These are phyloP conservation scores for Blastobotrys mokoenaii DNA, from an alignment of 805 yeast species.

Conservation along the genomic window DNA sequence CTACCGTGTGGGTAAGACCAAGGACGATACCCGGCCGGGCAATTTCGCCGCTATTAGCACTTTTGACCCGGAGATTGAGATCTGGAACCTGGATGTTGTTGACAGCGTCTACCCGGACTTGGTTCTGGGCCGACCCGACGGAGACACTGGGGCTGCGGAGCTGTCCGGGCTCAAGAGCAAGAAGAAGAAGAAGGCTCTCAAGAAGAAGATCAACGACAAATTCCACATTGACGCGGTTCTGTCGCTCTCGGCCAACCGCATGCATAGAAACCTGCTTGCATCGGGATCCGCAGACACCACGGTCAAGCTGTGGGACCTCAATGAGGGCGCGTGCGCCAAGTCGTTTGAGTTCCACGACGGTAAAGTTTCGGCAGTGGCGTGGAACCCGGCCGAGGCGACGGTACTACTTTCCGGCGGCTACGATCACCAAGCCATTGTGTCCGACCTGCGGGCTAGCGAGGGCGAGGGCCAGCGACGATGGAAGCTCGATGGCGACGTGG, in stretches of 20 bases:
- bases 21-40: slow-evolving; percentile 46
- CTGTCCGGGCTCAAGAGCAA: slow-evolving; percentile 21
- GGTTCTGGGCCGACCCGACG: slow-evolving; percentile 62
- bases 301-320: slow-evolving; percentile 90
- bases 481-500: slow-evolving; percentile 72
- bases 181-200: slow-evolving; percentile 47
- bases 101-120: slow-evolving; percentile 94
- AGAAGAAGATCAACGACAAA: slow-evolving; percentile 44
- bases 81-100: slow-evolving; percentile 89
- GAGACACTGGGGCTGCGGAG: slow-evolving; percentile 23
- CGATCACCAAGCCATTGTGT: slow-evolving; percentile 67
- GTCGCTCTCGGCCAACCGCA: slow-evolving; percentile 73
- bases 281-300: slow-evolving; percentile 95
- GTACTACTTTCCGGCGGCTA: slow-evolving; percentile 87
- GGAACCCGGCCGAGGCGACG: slow-evolving; percentile 54
- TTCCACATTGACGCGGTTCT: slow-evolving; percentile 94
- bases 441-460: slow-evolving; percentile 74
- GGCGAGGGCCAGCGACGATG: slow-evolving; percentile 47
- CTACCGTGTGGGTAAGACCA: slow-evolving; percentile 43
- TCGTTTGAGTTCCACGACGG: slow-evolving; percentile 71
- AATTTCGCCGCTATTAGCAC: slow-evolving; percentile 96
- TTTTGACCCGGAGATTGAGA: slow-evolving; percentile 93
- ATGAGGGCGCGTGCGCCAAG: slow-evolving; percentile 64
- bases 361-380: slow-evolving; percentile 78
- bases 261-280: slow-evolving; percentile 76